Conservation (phyloP, 371 early-diverging fungal genomes). For the Mucor plumbeus region DNA sequence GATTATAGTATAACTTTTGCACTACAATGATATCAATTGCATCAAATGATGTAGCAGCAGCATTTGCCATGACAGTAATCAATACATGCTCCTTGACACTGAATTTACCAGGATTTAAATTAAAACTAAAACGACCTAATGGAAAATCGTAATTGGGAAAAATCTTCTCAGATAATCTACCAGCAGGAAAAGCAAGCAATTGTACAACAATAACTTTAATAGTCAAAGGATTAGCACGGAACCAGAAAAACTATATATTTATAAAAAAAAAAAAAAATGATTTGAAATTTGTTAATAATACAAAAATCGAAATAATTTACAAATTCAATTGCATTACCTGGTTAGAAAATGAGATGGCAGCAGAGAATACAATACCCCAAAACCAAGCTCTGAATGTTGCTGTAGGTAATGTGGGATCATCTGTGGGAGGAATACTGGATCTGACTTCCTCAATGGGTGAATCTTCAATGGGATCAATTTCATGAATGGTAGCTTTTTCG, state of each 20-base stretch:
- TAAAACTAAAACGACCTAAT: constrained; percentile 32
- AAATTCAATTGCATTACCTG: constrained; percentile 42
- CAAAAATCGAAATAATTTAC: too few species aligned
- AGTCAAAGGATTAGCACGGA: constrained; percentile 70
- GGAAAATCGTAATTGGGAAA: constrained; percentile 50
- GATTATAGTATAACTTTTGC: constrained; percentile 68
- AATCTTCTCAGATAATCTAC: constrained; percentile 60
- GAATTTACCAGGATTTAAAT: constrained; percentile 80
- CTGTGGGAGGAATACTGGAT: constrained; percentile 66
- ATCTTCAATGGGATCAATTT: constrained; percentile 48
- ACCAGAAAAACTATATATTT: constrained; percentile 63
- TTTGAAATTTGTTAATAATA: too few species aligned
- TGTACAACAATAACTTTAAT: constrained; percentile 71
- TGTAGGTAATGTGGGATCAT: constrained; percentile 70
- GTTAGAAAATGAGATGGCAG: constrained; percentile 70
- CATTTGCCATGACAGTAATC: constrained; percentile 64
- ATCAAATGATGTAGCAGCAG: constrained; percentile 64
- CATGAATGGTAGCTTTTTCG: constrained; percentile 6
- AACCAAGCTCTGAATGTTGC: constrained; percentile 81
- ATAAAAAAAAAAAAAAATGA: not conserved
- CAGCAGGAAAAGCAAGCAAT: constrained; percentile 71
- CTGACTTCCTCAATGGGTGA: constrained; percentile 78
- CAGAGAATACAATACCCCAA: constrained; percentile 70
- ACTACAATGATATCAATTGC: constrained; percentile 81
- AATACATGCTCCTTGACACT: constrained; percentile 79